These are phyloP conservation scores for Melocanna baccifera DNA, from an alignment of 176 grass and related monocot species.

Conservation along the genomic window DNA sequence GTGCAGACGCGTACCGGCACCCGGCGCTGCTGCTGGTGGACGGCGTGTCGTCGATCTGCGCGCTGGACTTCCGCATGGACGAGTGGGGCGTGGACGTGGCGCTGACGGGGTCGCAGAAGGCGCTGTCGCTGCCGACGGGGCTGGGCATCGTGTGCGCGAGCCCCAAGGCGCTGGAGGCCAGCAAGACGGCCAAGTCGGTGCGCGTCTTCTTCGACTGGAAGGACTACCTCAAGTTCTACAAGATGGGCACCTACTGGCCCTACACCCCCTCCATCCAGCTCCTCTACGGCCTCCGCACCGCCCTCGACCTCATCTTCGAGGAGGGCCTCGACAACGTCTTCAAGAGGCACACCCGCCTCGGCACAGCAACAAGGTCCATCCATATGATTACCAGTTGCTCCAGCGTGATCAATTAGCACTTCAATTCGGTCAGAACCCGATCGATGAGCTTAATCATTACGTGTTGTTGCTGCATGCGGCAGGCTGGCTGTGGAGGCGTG, in stretches of 20 bases:
- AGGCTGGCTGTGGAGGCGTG: slow-evolving; percentile 89
- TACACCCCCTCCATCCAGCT: slow-evolving; percentile 97
- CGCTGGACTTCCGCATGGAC: slow-evolving; percentile 91
- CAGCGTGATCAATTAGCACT: not conserved
- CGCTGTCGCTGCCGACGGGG: slow-evolving; percentile 90
- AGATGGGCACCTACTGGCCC: slow-evolving; percentile 76
- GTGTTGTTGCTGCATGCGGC: not conserved
- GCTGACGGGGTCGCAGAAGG: slow-evolving; percentile 94
- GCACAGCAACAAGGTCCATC: slow-evolving; percentile 73
- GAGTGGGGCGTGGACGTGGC: slow-evolving; percentile 97
- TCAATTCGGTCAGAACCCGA: not conserved
- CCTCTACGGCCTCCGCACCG: slow-evolving; percentile 83
- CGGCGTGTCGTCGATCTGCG: slow-evolving; percentile 94
- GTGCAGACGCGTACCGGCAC: slow-evolving; percentile 57
- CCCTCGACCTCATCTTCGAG: slow-evolving; percentile 84
- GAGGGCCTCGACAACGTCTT: slow-evolving; percentile 82
- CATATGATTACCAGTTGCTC: not conserved
- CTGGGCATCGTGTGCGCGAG: slow-evolving; percentile 87
- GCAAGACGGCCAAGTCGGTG: slow-evolving; percentile 77
- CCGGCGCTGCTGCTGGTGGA: slow-evolving; percentile 84
- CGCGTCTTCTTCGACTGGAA: slow-evolving; percentile 98
- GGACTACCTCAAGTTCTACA: slow-evolving; percentile 90
- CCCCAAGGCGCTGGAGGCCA: slow-evolving; percentile 72
- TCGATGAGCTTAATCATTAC: not conserved
- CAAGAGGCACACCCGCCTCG: slow-evolving; percentile 74